Percentiles rank a stretch among this genome's conserved stretches.
phyloP scores from a whole-genome alignment of 2,329 filamentous ascomycete genomes.

The Chaetothyriales sp. region DNA sequence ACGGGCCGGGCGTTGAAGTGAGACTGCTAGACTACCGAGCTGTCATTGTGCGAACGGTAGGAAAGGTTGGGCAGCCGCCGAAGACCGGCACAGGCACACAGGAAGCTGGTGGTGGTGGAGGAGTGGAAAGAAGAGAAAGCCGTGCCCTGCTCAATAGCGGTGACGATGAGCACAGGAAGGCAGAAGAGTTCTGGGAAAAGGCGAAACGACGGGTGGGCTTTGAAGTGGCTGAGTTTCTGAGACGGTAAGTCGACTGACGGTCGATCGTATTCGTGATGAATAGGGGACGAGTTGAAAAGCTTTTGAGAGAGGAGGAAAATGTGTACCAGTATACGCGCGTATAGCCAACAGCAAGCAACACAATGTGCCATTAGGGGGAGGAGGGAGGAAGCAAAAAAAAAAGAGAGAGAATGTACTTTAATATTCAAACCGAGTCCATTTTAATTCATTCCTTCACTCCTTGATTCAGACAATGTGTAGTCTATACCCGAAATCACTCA shows the following conservation, averaged over 20 bases:
- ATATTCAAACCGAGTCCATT: too few relatives aligned
- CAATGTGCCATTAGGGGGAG: too few relatives aligned
- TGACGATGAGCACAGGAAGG: constrained; percentile 17
- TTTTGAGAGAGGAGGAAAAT: too few relatives aligned
- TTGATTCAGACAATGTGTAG: too few relatives aligned
- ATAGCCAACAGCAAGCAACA: too few relatives aligned
- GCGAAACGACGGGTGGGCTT: constrained; percentile 64
- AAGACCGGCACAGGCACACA: constrained; percentile 17
- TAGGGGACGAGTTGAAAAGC: too few relatives aligned
- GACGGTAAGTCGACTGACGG: constrained; percentile 7
- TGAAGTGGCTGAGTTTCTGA: constrained; percentile 62
- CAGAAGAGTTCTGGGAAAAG: constrained; percentile 43
- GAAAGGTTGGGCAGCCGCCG: constrained; percentile 2
- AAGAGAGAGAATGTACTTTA: too few relatives aligned
- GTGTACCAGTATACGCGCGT: too few relatives aligned
- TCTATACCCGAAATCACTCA: too few relatives aligned
- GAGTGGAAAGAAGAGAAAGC: constrained; percentile 6
- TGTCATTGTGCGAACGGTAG: constrained; percentile 14
- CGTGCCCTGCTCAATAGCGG: neutral
- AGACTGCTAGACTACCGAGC: constrained; percentile 13
- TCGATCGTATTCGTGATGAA: too few relatives aligned
- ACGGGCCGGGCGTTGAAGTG: constrained; percentile 14
- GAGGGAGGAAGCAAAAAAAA: too few relatives aligned
- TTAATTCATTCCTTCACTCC: too few relatives aligned
- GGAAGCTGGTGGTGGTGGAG: constrained; percentile 37